Percentiles rank a stretch among this genome's conserved stretches.
These are phyloP conservation scores for Fonsecaea pugnacius DNA, from an alignment of 2,329 filamentous ascomycete genomes.

Conservation along the genomic window DNA sequence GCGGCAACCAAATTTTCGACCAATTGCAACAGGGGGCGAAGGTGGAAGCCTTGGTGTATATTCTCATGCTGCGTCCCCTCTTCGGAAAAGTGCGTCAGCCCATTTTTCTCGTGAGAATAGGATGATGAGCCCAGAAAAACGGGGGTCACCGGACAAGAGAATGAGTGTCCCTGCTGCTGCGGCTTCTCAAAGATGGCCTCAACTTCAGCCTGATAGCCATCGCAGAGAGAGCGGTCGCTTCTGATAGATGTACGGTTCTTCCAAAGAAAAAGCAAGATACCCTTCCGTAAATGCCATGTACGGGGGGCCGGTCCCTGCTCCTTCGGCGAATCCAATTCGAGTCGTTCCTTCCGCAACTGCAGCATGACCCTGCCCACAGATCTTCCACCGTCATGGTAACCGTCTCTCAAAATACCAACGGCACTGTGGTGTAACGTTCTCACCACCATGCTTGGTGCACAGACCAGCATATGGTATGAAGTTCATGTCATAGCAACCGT, in stretches of 20 bases:
- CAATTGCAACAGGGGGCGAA: conserved; percentile 55
- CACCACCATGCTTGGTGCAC: conserved; percentile 23
- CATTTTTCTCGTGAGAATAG: conserved; percentile 45
- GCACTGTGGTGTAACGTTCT: conserved; percentile 25
- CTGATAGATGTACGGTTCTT: conserved; percentile 24
- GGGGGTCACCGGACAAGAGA: conserved; percentile 48
- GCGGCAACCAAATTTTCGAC: conserved; percentile 59
- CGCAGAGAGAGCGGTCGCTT: conserved; percentile 42
- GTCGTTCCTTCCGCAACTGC: conserved; percentile 20
- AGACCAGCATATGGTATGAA: conserved; percentile 32
- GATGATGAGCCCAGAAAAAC: conserved; percentile 44
- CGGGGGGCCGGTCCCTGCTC: conserved; percentile 1
- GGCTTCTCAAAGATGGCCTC: conserved; percentile 44
- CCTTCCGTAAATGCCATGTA: conserved; percentile 3
- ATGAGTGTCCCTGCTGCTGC: conserved; percentile 46
- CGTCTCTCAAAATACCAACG: conserved; percentile 19
- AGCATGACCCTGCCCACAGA: not conserved
- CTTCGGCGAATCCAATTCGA: not conserved
- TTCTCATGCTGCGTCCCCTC: conserved; percentile 77
- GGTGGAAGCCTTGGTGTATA: conserved; percentile 82
- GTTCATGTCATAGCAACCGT: conserved; percentile 37
- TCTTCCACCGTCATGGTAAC: conserved; percentile 15
- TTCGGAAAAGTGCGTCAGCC: conserved; percentile 75
- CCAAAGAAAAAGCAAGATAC: conserved; percentile 7
- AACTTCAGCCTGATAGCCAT: conserved; percentile 36